Evolutionary conservation across 2,329 filamentous ascomycete species (phyloP), one percentile per base, ranked within the genome.

Genomic region (Alternaria ventricosa): DNA sequence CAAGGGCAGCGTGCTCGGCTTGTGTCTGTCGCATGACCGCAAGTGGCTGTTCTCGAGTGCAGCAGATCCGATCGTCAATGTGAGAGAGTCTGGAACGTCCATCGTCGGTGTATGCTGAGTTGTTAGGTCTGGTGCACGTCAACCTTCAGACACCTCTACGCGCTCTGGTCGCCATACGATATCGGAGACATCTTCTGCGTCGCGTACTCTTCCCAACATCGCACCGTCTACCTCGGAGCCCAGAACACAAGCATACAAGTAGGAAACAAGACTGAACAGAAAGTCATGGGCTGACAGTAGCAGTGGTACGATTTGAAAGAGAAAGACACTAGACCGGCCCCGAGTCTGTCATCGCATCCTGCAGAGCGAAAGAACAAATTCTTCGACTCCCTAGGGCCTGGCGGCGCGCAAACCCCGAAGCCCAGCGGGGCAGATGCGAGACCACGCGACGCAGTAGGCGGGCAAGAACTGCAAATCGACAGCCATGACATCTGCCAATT

Each of bases 171-270:
- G 66, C 91, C 90, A 53, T 95, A 97, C 80, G 96, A 98, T 72
- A 92, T 97, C 44, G 96, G 96, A 63, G 96, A 99, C 82, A 89
- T 99, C 63, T 98, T 98, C 79, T 97, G 93, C 71, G 90, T 97
- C n/a, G 91, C 91, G 1, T 97, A 97, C 79, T 97, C 94, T 5
- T 83, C 89, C 7, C 87, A 89, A 69, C 85, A 93, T 72, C 88
- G 95, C 70, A 97, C 92, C 0, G 87, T 97, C 5, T 98, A 97
- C 78, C 87, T 97, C 46, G 96, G 96, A 61, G 93, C 94, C 1
- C 96, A 98, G 77, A 97, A 98, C 76, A 96, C 94, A 8, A 93
- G 91, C 43, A 96, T 97, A 56, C 67, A 69, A 76, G 85, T 86
- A 80, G 44, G 62, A 6, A 11, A 43, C 1, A 30, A 18, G 6